Conservation (phyloP, 345 rosid genomes). For the Eucalyptus sp. region DNA sequence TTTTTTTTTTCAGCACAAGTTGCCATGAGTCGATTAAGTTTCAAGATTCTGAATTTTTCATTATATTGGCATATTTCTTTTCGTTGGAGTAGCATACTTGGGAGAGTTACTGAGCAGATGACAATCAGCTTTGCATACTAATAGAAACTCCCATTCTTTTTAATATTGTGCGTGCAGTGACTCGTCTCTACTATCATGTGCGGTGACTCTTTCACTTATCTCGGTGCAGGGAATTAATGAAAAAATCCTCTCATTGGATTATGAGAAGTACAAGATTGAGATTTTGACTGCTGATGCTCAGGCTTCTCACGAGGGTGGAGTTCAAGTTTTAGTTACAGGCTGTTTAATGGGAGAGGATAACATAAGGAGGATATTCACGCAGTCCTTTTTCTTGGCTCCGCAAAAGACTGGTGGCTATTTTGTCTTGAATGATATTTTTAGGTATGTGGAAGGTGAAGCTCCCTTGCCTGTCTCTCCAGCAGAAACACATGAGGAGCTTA, state of each 20-base stretch:
- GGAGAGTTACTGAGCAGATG: neutral
- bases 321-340: constrained; percentile 63
- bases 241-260: constrained; percentile 45
- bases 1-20: neutral
- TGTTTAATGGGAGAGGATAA: constrained; percentile 35
- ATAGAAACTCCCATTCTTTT: neutral
- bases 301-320: constrained; percentile 28
- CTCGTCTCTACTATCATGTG: neutral
- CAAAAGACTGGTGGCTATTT: constrained; percentile 51
- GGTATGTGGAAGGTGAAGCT: constrained; percentile 32
- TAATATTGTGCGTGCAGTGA: neutral
- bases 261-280: constrained; percentile 32
- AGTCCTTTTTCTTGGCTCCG: constrained; percentile 69
- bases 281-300: constrained; percentile 61
- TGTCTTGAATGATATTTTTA: constrained; percentile 64
- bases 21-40: neutral
- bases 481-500: constrained; percentile 3
- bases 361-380: constrained; percentile 32
- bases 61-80: neutral
- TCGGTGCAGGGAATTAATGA: constrained; percentile 53
- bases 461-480: neutral
- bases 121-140: neutral
- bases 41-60: neutral
- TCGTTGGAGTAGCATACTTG: neutral
- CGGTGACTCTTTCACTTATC: neutral